Evolutionary conservation across 129 eudicot genomes (phyloP), one percentile per base, ranked within the genome.

Genomic region (Flaveria trinervia): DNA sequence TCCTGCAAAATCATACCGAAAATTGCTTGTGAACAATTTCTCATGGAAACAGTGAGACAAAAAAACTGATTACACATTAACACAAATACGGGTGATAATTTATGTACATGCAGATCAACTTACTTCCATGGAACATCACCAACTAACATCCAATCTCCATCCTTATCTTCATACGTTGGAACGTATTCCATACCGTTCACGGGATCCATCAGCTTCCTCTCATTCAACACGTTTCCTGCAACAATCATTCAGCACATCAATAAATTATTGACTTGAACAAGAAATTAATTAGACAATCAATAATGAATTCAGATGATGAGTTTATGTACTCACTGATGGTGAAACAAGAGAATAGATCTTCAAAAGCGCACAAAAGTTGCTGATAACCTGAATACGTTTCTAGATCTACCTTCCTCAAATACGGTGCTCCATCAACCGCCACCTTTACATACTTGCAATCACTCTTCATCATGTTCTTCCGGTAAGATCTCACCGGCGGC

Each of bases 71-170:
- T 3, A 7, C 14, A 12, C 22, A 20, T 20, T 20, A 20, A 20
- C 0, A 20, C 56, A 3, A 13, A 5, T 17, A 12, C 41, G 2
- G 5, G 18, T 7, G 20, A 59, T 1, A 25, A 30, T 15, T 52
- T 25, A 13, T 36, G 18, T 30, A 64, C 9, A 61, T 28, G 11
- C 2, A 64, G 44, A 64, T 45, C 14, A 8, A 45, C 97, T 84
- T 82, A 92, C 98, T 90, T 85, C 98, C 98, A 92, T 74, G 98
- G 98, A 82, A 92, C 98, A 83, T 92, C 98, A 16, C 97, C 97
- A 73, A 89, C 86, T 52, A 92, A 62, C 92, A 92, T 89, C 97
- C 96, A 92, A 52, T 92, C 98, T 51, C 98, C 98, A 45, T 92
- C 98, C 79, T 81, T 90, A 67, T 93, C 98, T 83, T 93, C 98